These are phyloP conservation scores for Candida chilensis DNA, from an alignment of 805 yeast genomes.

Conservation along the genomic window DNA sequence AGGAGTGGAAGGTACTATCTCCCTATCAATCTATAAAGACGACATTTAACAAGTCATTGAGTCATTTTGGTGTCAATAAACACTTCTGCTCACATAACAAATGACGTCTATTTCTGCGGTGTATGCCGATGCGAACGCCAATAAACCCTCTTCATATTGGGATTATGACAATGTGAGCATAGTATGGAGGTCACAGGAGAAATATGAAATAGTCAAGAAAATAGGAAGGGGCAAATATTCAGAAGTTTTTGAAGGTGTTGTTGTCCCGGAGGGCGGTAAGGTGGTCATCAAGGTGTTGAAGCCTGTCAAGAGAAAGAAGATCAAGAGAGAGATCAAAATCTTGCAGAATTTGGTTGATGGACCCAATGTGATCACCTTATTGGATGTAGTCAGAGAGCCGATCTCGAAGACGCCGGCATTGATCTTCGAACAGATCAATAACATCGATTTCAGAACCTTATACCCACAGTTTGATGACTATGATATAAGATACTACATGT, in stretches of 20 bases:
- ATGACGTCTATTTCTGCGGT: conserved; percentile 74
- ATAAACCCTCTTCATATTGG: conserved; percentile 79
- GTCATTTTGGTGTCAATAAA: too few species aligned
- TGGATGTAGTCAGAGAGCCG: conserved; percentile 84
- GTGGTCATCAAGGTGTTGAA: conserved; percentile 88
- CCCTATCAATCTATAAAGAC: too few species aligned
- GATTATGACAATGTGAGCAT: conserved; percentile 67
- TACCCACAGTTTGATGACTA: conserved; percentile 70
- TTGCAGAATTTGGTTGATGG: conserved; percentile 80
- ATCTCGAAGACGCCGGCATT: conserved; percentile 81
- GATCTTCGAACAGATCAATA: conserved; percentile 77
- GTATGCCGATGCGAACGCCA: conserved; percentile 69
- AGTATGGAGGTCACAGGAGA: conserved; percentile 79
- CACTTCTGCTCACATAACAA: too few species aligned
- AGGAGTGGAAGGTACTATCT: too few species aligned
- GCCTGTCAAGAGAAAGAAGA: conserved; percentile 90
- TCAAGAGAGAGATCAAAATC: conserved; percentile 83
- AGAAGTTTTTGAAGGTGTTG: conserved; percentile 84
- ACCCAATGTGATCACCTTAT: conserved; percentile 65
- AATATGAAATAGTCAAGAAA: conserved; percentile 76
- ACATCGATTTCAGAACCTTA: conserved; percentile 77
- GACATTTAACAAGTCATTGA: too few species aligned
- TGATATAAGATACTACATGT: conserved; percentile 80
- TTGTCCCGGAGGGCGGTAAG: conserved; percentile 47
- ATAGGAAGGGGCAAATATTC: conserved; percentile 92